phyloP scores from a whole-genome alignment of 768 basidiomycete genomes.

The Leccinum imitatum region DNA sequence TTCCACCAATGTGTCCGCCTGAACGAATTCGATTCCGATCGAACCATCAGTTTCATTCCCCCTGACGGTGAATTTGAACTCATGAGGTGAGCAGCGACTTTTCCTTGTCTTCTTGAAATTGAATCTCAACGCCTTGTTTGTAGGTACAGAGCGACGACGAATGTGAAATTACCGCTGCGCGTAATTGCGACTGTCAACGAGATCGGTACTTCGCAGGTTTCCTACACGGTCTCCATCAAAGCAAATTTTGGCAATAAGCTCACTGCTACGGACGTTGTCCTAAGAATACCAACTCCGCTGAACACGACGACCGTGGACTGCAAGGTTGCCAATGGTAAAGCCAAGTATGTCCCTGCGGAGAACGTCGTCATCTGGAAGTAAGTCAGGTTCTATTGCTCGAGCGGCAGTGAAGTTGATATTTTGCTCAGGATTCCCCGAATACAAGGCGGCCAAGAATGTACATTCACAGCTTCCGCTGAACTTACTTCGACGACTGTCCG shows the following conservation, averaged over 20 bases:
- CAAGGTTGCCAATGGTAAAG: slow-evolving; percentile 90
- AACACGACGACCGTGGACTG: slow-evolving; percentile 93
- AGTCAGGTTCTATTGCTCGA: slow-evolving; percentile 33
- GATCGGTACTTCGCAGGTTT: slow-evolving; percentile 87
- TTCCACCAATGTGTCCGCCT: slow-evolving; percentile 98
- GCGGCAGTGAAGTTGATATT: slow-evolving; percentile 3
- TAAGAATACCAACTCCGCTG: slow-evolving; percentile 94
- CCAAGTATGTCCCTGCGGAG: slow-evolving; percentile 95
- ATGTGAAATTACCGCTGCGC: slow-evolving; percentile 91
- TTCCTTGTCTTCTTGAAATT: not conserved
- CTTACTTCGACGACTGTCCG: slow-evolving; percentile 87
- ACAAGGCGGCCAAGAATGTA: slow-evolving; percentile 90
- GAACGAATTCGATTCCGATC: slow-evolving; percentile 89
- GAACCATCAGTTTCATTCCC: slow-evolving; percentile 96
- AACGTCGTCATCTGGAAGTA: slow-evolving; percentile 99
- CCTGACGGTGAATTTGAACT: slow-evolving; percentile 99
- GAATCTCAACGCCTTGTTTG: not conserved
- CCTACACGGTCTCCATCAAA: slow-evolving; percentile 85
- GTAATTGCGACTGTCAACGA: slow-evolving; percentile 91
- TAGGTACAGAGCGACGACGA: slow-evolving; percentile 94
- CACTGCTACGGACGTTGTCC: slow-evolving; percentile 86
- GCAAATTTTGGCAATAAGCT: slow-evolving; percentile 91
- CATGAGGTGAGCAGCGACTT: slow-evolving; percentile 67
- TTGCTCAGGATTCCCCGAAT: slow-evolving; percentile 78
- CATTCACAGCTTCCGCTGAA: slow-evolving; percentile 77